Conservation (phyloP, 495 filamentous ascomycete species). For the Schizothecium vesticola region DNA sequence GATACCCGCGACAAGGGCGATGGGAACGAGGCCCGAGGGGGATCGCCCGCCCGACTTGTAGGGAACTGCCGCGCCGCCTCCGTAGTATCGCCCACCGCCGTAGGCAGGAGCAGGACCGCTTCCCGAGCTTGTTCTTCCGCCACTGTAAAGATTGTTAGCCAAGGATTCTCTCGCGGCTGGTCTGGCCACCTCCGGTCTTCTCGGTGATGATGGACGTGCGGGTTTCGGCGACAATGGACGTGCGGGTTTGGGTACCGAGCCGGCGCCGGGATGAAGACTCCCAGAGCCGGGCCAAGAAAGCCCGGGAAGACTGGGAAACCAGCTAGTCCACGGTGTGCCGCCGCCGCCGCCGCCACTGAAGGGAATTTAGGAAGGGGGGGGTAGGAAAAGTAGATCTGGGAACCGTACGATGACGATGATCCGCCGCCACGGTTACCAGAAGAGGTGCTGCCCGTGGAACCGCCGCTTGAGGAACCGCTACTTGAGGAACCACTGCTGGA, state of each 20-base stretch:
- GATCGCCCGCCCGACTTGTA: constrained; percentile 59
- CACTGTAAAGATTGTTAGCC: constrained; percentile 1
- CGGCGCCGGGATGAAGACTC: not conserved
- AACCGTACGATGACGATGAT: not conserved
- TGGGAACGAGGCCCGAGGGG: constrained; percentile 53
- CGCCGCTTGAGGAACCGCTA: not conserved
- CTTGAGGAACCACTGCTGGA: not conserved
- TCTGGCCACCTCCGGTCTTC: not conserved
- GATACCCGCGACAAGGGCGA: constrained; percentile 49
- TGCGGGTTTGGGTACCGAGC: not conserved
- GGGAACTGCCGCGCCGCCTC: constrained; percentile 66
- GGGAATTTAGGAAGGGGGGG: not conserved
- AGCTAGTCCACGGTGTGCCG: not conserved
- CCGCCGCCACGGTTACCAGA: not conserved
- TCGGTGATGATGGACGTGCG: not conserved
- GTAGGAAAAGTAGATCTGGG: not conserved
- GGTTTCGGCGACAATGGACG: not conserved
- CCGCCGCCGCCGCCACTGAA: not conserved
- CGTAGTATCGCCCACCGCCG: constrained; percentile 68
- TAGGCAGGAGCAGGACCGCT: constrained; percentile 57
- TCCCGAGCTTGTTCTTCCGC: constrained; percentile 61
- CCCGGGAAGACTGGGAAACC: not conserved
- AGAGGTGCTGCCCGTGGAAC: not conserved
- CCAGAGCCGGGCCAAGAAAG: not conserved
- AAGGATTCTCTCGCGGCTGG: not conserved